Conservation (phyloP, 352 stramenopile genomes). For the Aphanomyces cochlioides region DNA sequence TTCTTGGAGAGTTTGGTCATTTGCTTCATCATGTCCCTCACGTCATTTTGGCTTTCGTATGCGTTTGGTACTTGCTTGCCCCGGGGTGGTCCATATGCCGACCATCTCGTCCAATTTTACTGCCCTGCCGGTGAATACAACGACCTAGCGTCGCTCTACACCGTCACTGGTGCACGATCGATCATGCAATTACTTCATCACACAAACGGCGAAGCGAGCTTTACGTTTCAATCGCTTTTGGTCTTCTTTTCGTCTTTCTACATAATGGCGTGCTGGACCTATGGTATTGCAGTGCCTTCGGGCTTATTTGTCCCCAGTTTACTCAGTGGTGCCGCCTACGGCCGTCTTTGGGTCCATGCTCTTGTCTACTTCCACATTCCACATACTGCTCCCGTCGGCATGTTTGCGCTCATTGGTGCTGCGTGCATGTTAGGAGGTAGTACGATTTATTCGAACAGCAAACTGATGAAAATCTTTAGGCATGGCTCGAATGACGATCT, state of each 20-base stretch:
- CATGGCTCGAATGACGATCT: slow-evolving; percentile 98
- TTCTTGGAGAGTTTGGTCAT: slow-evolving; percentile 66
- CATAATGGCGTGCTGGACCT: slow-evolving; percentile 91
- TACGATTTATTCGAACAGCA: neutral
- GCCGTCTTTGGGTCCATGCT: slow-evolving; percentile 71
- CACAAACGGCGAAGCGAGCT: slow-evolving; percentile 74
- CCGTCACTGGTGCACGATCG: slow-evolving; percentile 92
- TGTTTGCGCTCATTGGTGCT: slow-evolving; percentile 96
- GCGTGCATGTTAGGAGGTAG: slow-evolving; percentile 90
- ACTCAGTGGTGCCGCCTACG: slow-evolving; percentile 93
- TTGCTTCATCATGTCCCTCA: slow-evolving; percentile 54
- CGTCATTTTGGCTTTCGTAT: slow-evolving; percentile 78
- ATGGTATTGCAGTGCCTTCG: slow-evolving; percentile 95
- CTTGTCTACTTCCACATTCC: slow-evolving; percentile 59
- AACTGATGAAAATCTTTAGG: slow-evolving; percentile 36
- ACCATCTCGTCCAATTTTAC: slow-evolving; percentile 90
- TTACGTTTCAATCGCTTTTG: slow-evolving; percentile 91
- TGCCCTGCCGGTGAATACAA: slow-evolving; percentile 96
- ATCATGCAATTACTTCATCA: slow-evolving; percentile 98
- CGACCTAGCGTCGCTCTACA: slow-evolving; percentile 95
- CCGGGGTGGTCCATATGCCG: slow-evolving; percentile 53
- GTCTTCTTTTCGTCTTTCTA: slow-evolving; percentile 96
- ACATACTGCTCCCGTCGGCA: slow-evolving; percentile 77
- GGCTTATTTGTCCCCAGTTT: slow-evolving; percentile 97
- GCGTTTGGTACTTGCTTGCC: slow-evolving; percentile 62